phyloP scores from a whole-genome alignment of 192 early-diverging fungal genomes.

The Entomortierella parvispora region DNA sequence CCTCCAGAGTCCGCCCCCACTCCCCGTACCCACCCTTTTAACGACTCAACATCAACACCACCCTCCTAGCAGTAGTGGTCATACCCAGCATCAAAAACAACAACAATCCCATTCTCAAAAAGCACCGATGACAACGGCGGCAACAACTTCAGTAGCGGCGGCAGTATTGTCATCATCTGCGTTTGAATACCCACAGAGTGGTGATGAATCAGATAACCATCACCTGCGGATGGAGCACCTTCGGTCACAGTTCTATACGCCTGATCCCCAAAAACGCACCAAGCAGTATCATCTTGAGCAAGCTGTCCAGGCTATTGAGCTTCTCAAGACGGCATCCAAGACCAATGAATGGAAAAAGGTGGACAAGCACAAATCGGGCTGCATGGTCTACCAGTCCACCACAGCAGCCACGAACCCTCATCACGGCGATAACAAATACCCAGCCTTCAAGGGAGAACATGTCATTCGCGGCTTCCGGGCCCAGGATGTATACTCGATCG shows the following conservation, averaged over 20 bases:
- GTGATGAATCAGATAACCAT: slow-evolving; percentile 45
- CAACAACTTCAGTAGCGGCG: slow-evolving; percentile 7
- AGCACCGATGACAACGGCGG: slow-evolving; percentile 5
- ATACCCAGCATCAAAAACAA: slow-evolving; percentile 4
- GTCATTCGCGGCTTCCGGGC: slow-evolving; percentile 60
- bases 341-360: slow-evolving; percentile 64
- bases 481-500: slow-evolving; percentile 60
- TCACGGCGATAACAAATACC: slow-evolving; percentile 52
- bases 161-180: slow-evolving; percentile 9
- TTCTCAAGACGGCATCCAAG: slow-evolving; percentile 50
- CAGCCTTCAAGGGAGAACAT: slow-evolving; percentile 62
- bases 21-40: too few relatives aligned
- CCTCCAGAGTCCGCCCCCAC: not conserved
- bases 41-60: too few relatives aligned
- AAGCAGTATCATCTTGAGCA: slow-evolving; percentile 60
- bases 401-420: slow-evolving; percentile 40
- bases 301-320: slow-evolving; percentile 56
- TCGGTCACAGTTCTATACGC: slow-evolving; percentile 39
- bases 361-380: slow-evolving; percentile 62
- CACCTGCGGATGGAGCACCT: slow-evolving; percentile 27
- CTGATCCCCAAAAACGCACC: slow-evolving; percentile 44
- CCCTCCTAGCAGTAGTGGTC: too few relatives aligned
- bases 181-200: slow-evolving; percentile 32
- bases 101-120: not conserved
- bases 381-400: slow-evolving; percentile 55